These are phyloP conservation scores for Ganoderma meredithae DNA, from an alignment of 1,284 basidiomycete genomes.

Conservation along the genomic window DNA sequence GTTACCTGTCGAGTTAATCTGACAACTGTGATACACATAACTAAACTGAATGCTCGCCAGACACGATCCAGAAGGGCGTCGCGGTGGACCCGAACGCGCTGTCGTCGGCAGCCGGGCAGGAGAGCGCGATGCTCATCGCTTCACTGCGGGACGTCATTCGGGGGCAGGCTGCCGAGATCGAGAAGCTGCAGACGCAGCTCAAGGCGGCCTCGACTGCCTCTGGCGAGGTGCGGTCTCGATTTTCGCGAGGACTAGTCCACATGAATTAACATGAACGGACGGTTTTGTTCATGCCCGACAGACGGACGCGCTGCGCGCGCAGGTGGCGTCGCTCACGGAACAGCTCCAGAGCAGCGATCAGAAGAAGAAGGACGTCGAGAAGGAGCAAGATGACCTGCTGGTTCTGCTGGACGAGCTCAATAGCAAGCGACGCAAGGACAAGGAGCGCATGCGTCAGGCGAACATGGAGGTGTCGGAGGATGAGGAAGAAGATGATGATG, in stretches of 20 bases:
- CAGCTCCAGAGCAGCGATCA: conserved; percentile 64
- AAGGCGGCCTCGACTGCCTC: conserved; percentile 42
- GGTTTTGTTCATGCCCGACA: conserved; percentile 17
- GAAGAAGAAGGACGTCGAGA: conserved; percentile 82
- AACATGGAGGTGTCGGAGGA: conserved; percentile 91
- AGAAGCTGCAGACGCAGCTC: conserved; percentile 63
- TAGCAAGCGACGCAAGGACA: conserved; percentile 85
- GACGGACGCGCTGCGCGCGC: conserved; percentile 47
- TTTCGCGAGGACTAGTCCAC: neutral
- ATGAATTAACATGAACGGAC: conserved; percentile 6
- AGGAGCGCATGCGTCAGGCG: conserved; percentile 72
- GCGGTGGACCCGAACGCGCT: conserved; percentile 68
- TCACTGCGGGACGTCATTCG: conserved; percentile 84
- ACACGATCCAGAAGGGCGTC: conserved; percentile 74
- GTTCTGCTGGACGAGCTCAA: conserved; percentile 94
- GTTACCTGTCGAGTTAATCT: neutral
- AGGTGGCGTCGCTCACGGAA: conserved; percentile 53
- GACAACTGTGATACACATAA: neutral
- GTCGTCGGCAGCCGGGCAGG: conserved; percentile 70
- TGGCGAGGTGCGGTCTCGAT: conserved; percentile 36
- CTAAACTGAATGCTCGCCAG: conserved; percentile 42
- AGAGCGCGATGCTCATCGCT: conserved; percentile 80
- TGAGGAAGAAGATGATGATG: conserved; percentile 80
- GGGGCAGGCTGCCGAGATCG: conserved; percentile 81
- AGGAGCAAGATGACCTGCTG: conserved; percentile 94